phyloP scores from a whole-genome alignment of 2,329 filamentous ascomycete genomes.

The Epichloe bromicola region DNA sequence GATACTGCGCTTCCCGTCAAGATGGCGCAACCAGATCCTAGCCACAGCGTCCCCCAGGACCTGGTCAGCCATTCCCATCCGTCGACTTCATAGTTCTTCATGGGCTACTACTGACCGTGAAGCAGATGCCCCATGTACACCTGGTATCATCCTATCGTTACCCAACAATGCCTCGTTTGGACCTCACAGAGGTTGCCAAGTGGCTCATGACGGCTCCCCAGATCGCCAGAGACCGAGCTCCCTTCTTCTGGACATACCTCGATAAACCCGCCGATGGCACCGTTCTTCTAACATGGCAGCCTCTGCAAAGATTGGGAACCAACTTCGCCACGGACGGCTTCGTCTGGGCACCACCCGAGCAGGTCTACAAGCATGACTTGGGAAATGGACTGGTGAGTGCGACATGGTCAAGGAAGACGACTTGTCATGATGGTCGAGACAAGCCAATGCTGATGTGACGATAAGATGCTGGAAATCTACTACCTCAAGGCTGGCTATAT shows the following conservation, averaged over 20 bases:
- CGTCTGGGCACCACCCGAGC: slow-evolving; percentile 76
- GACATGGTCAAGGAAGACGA: background rate
- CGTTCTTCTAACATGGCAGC: slow-evolving; percentile 81
- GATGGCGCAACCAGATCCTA: slow-evolving; percentile 30
- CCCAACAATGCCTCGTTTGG: slow-evolving; percentile 57
- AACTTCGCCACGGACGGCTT: slow-evolving; percentile 86
- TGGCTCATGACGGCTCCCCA: slow-evolving; percentile 75
- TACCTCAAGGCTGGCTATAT: slow-evolving; percentile 71
- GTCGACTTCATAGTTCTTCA: background rate
- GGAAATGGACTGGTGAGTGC: slow-evolving; percentile 43
- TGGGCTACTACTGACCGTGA: slow-evolving; percentile 9
- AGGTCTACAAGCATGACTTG: slow-evolving; percentile 60
- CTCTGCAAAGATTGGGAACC: slow-evolving; percentile 53
- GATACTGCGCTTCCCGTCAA: slow-evolving; percentile 8
- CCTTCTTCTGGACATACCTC: slow-evolving; percentile 90
- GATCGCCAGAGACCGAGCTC: slow-evolving; percentile 69
- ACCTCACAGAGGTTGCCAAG: slow-evolving; percentile 64
- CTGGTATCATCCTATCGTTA: slow-evolving; percentile 76
- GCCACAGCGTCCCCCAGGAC: slow-evolving; percentile 29
- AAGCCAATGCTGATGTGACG: background rate
- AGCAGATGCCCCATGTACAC: slow-evolving; percentile 75
- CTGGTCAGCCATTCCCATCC: slow-evolving; percentile 19
- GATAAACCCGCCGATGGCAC: slow-evolving; percentile 70
- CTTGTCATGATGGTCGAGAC: background rate
- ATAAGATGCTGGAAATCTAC: slow-evolving; percentile 75